Evolutionary conservation across 1,139 yeast species (phyloP), one percentile per base, ranked within the genome.

Genomic region (Yamadazyma sp.): DNA sequence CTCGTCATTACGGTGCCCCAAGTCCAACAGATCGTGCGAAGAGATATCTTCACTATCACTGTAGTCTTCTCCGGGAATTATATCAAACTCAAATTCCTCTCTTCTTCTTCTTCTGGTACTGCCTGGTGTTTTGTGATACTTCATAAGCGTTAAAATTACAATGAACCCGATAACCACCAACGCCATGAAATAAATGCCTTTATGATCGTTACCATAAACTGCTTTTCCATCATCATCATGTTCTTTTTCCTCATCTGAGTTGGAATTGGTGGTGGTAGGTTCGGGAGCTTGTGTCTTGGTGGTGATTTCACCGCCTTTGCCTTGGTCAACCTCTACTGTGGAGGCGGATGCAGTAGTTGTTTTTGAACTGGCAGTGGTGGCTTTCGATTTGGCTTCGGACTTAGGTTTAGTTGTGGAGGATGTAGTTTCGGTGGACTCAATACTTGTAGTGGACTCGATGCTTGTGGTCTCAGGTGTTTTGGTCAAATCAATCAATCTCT

Each of bases 21-120:
- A 50, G 36, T 61, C 65, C 26, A 61, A 49, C 14, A 62, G 55
- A 36, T 59, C 67, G 26, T 53, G 57, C 2, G 53, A 52, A 31
- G 52, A 56, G 23, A 46, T 48, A 21, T 43, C 43, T 16, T 61
- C 67, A 36, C 64, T 59, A 39, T 65, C 72, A 37, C 56, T 52
- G 50, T 72, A 70, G 46, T 84, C 90, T 51, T 78, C 84, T 1
- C 85, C 85, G 13, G 80, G 81, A 36, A 85, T 84, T 33, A 85
- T 82, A 57, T 85, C 94, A 57, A 85, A 85, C 57, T 85, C 94
- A 53, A 78, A 84, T 44, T 83, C 85, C 41, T 81, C 86, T 61
- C 89, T 74, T 52, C 84, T 74, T 38, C 77, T 64, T 39, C 75
- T 70, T 41, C 80, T 67, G 6, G 68, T 57, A 40, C 68, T 61